A percentile compares a stretch with the other conserved stretches of the same genome.
These are phyloP conservation scores for Datura wrightii DNA, from an alignment of 257 asterid species.

Conservation along the genomic window DNA sequence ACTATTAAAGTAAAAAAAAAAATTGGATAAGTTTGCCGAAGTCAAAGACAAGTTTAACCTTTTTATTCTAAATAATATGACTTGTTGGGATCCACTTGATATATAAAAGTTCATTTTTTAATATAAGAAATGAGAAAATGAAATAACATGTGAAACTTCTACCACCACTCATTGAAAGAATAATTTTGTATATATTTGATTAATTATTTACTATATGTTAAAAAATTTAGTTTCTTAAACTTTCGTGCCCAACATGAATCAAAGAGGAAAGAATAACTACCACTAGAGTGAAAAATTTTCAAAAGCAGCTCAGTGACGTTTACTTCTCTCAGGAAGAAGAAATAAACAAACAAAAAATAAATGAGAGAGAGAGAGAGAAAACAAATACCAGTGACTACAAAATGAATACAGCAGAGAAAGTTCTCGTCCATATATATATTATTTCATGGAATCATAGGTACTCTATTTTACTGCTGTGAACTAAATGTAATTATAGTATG, in stretches of 20 bases:
- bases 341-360: no score
- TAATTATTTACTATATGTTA: no score
- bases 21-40: neutral
- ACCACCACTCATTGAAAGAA: neutral
- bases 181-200: no score
- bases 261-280: neutral
- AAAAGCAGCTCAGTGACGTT: neutral
- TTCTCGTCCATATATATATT: no score
- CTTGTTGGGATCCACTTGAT: neutral
- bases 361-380: neutral
- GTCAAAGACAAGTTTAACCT: neutral
- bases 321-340: neutral
- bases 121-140: neutral
- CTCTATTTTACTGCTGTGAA: slow-evolving; percentile 5
- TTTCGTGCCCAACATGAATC: neutral
- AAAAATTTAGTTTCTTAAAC: no score
- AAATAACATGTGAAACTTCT: neutral
- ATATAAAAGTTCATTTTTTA: neutral
- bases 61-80: neutral
- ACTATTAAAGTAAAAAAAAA: neutral
- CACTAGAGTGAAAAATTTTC: neutral
- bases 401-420: neutral
- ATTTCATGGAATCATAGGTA: neutral
- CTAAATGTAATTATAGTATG: slow-evolving; percentile 42
- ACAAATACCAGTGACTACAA: no score